These are phyloP conservation scores for Sphagnum fallax DNA, from an alignment of 228 moss, liverwort and hornwort species.

Conservation along the genomic window DNA sequence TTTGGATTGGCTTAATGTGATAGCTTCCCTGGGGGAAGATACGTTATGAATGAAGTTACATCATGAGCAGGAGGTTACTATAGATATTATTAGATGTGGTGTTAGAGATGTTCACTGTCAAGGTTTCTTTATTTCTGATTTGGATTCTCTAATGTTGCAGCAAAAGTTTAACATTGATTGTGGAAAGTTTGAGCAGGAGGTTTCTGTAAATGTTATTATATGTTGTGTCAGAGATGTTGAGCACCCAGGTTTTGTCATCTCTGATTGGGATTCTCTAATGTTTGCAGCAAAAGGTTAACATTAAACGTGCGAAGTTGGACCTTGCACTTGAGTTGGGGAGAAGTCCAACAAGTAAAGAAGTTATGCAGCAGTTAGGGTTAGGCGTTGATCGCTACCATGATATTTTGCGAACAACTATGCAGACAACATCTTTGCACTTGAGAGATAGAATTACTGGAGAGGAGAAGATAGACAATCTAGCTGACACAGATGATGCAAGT, in stretches of 20 bases:
- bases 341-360: conserved; percentile 65
- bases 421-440: conserved; percentile 51
- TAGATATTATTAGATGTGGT: too few relatives aligned
- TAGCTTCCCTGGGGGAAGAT: too few relatives aligned
- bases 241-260: not conserved
- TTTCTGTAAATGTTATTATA: too few relatives aligned
- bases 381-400: conserved; percentile 63
- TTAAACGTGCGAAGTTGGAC: conserved; percentile 56
- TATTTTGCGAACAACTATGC: conserved; percentile 57
- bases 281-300: conserved; percentile 83
- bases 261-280: not conserved
- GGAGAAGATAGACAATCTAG: conserved; percentile 55
- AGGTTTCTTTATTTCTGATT: too few relatives aligned
- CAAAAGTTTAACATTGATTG: too few relatives aligned
- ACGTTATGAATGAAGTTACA: too few relatives aligned
- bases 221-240: too few relatives aligned
- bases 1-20: too few relatives aligned
- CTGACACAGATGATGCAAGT: conserved; percentile 21
- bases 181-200: too few relatives aligned
- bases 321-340: conserved; percentile 54
- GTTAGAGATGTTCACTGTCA: too few relatives aligned
- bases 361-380: conserved; percentile 59
- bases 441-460: conserved; percentile 55
- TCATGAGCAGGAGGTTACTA: too few relatives aligned
- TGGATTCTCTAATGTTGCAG: too few relatives aligned